Conservation (phyloP, 768 basidiomycete species). For the Mycena maculata region DNA sequence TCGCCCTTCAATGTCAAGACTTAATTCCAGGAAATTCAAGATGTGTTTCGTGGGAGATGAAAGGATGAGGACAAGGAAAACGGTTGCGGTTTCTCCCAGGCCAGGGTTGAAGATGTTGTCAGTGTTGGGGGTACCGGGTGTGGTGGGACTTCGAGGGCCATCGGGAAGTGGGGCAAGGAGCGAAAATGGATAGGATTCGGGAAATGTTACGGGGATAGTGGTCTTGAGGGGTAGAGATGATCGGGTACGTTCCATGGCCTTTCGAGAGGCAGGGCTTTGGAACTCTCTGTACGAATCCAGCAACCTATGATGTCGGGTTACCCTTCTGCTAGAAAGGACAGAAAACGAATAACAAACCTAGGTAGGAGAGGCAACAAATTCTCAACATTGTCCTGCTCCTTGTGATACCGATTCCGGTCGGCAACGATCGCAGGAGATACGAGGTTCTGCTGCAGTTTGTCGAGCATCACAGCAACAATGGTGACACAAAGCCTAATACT, state of each 20-base stretch:
- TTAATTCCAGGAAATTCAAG: slow-evolving; percentile 80
- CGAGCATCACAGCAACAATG: slow-evolving; percentile 88
- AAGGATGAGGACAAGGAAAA: slow-evolving; percentile 83
- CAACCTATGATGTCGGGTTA: slow-evolving; percentile 59
- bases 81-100: slow-evolving; percentile 87
- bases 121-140: slow-evolving; percentile 56
- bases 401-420: slow-evolving; percentile 70
- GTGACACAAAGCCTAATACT: slow-evolving; percentile 90
- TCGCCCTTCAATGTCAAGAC: slow-evolving; percentile 89
- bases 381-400: slow-evolving; percentile 95
- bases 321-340: background rate
- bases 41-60: slow-evolving; percentile 85
- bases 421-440: slow-evolving; percentile 71
- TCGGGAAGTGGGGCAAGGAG: slow-evolving; percentile 77
- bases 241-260: slow-evolving; percentile 76
- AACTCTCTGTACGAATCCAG: slow-evolving; percentile 91
- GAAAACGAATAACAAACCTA: slow-evolving; percentile 60
- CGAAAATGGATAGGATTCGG: slow-evolving; percentile 93
- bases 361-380: slow-evolving; percentile 85
- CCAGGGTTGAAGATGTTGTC: slow-evolving; percentile 75
- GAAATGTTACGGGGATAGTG: slow-evolving; percentile 83
- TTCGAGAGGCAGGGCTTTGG: slow-evolving; percentile 71
- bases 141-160: slow-evolving; percentile 54
- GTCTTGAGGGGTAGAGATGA: slow-evolving; percentile 69
- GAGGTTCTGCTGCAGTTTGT: slow-evolving; percentile 86